A percentile compares a stretch with the other conserved stretches of the same genome.
Conservation (phyloP, 306 rosid species). For the Vigna unguiculata region DNA sequence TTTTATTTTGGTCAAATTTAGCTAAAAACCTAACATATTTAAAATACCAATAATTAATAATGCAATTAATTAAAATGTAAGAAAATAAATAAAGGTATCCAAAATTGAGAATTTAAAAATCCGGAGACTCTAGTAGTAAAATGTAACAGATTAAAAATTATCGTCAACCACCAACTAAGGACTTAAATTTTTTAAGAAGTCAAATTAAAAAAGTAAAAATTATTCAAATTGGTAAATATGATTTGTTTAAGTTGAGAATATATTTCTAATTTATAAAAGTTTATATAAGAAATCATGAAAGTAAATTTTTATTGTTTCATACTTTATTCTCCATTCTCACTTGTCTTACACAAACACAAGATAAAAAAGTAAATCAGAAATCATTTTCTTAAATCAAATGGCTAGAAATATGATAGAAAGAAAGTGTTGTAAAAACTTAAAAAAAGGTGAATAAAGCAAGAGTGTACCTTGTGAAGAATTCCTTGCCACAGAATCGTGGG, state of each 20-base stretch:
- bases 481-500: conserved; percentile 69
- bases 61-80: too few species aligned
- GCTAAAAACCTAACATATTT: too few species aligned
- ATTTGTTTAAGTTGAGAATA: neutral
- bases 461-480: conserved; percentile 63
- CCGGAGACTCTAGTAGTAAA: too few species aligned
- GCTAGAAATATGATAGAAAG: neutral
- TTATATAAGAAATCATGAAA: neutral
- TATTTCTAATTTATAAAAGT: neutral
- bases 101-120: too few species aligned
- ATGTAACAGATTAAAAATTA: too few species aligned
- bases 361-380: neutral
- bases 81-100: too few species aligned
- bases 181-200: too few species aligned
- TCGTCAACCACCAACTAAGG: too few species aligned
- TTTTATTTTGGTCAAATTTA: too few species aligned
- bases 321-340: neutral
- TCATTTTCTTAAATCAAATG: neutral
- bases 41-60: too few species aligned
- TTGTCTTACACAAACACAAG: neutral
- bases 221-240: neutral
- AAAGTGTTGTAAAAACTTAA: neutral
- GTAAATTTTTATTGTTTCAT: neutral
- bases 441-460: neutral
- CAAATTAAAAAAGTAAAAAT: too few species aligned